These are phyloP conservation scores for Aspergillus cejpii DNA, from an alignment of 2,329 filamentous ascomycete genomes.

Conservation along the genomic window DNA sequence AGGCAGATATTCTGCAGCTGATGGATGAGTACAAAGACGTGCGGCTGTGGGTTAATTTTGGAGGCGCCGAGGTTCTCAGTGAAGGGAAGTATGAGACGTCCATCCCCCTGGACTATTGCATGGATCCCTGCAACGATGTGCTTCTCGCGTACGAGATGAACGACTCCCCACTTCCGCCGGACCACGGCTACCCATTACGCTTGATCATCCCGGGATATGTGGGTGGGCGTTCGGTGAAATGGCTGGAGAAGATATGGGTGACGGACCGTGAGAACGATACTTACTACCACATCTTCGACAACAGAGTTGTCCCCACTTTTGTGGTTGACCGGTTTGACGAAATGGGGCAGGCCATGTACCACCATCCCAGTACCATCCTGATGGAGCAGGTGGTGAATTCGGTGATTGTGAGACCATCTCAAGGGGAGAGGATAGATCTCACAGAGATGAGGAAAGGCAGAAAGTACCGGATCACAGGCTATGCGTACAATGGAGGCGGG, in stretches of 20 bases:
- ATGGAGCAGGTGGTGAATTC: constrained; percentile 48
- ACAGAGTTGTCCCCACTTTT: constrained; percentile 45
- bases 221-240: constrained; percentile 40
- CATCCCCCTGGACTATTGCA: constrained; percentile 45
- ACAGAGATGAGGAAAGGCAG: constrained; percentile 33
- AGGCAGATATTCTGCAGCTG: constrained; percentile 33
- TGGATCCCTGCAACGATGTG: constrained; percentile 46
- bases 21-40: constrained; percentile 11
- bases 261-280: constrained; percentile 38
- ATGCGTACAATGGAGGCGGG: constrained; percentile 48
- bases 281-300: constrained; percentile 48
- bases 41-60: constrained; percentile 45
- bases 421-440: constrained; percentile 42
- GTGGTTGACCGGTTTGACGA: constrained; percentile 46
- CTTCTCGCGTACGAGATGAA: constrained; percentile 44
- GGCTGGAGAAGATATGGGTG: constrained; percentile 39
- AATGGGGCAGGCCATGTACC: constrained; percentile 44
- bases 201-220: constrained; percentile 40
- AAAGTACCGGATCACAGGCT: constrained; percentile 43
- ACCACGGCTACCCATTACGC: constrained; percentile 42
- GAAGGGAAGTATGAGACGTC: constrained; percentile 46
- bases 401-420: constrained; percentile 43
- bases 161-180: constrained; percentile 34
- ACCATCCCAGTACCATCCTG: constrained; percentile 45
- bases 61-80: constrained; percentile 44